phyloP scores from a whole-genome alignment of 768 basidiomycete genomes.

The Termitomyces sp. region DNA sequence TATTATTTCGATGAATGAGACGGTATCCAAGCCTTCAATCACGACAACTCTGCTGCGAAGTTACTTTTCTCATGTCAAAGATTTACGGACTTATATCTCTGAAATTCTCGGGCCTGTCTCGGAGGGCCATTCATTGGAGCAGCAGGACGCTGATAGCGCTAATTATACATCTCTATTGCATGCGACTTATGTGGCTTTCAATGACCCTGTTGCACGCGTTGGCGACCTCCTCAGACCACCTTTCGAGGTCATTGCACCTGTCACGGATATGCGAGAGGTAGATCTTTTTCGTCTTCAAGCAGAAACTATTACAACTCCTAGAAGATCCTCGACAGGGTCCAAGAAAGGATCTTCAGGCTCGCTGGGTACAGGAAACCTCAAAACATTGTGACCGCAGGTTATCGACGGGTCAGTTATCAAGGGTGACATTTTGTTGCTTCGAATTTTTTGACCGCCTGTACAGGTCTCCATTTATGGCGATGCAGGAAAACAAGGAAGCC shows the following conservation, averaged over 20 bases:
- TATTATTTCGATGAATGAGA: not conserved
- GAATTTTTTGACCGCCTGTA: slow-evolving; percentile 3
- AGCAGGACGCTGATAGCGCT: slow-evolving; percentile 19
- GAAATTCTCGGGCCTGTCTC: slow-evolving; percentile 25
- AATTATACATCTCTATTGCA: slow-evolving; percentile 34
- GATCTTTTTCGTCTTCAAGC: not conserved
- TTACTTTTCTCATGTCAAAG: slow-evolving; percentile 38
- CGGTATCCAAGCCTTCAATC: not conserved
- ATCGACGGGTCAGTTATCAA: slow-evolving; percentile 44
- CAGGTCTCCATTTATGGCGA: slow-evolving; percentile 29
- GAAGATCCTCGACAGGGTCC: slow-evolving; percentile 60
- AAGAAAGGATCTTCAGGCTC: slow-evolving; percentile 43
- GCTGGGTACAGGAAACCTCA: slow-evolving; percentile 27
- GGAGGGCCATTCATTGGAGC: slow-evolving; percentile 4
- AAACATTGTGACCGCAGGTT: slow-evolving; percentile 66
- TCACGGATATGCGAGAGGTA: slow-evolving; percentile 54
- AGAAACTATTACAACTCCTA: not conserved
- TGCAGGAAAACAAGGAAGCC: slow-evolving; percentile 31
- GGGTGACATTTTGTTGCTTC: not conserved
- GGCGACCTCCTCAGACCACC: slow-evolving; percentile 9
- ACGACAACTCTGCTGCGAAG: slow-evolving; percentile 29
- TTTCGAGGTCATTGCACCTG: slow-evolving; percentile 29
- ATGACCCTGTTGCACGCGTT: slow-evolving; percentile 2
- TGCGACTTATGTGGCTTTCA: slow-evolving; percentile 41
- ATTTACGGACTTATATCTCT: slow-evolving; percentile 32